phyloP scores from a whole-genome alignment of 2,329 filamentous ascomycete genomes.

The Colletotrichum zoysiae region DNA sequence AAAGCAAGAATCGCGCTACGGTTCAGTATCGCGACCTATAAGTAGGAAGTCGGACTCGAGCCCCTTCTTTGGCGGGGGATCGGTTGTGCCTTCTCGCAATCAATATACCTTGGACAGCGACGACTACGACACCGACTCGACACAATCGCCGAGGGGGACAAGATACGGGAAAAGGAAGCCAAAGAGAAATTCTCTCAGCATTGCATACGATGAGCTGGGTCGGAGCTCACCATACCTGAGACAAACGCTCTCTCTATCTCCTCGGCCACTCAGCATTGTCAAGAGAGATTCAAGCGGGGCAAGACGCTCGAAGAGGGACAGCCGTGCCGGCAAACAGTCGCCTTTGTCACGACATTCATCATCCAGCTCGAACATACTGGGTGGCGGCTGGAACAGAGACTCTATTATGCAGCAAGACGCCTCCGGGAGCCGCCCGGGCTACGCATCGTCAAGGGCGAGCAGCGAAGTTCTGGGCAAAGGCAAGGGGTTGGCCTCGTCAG shows the following conservation, averaged over 20 bases:
- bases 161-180: slow-evolving; percentile 39
- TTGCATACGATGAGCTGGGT: slow-evolving; percentile 39
- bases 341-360: slow-evolving; percentile 31
- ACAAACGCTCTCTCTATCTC: slow-evolving; percentile 29
- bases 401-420: slow-evolving; percentile 26
- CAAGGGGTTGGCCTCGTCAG: slow-evolving; percentile 29
- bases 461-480: slow-evolving; percentile 39
- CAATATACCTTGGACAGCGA: slow-evolving; percentile 37
- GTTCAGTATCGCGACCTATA: slow-evolving; percentile 38
- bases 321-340: slow-evolving; percentile 33
- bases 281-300: slow-evolving; percentile 37
- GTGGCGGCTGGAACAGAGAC: slow-evolving; percentile 35
- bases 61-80: slow-evolving; percentile 41
- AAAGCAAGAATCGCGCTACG: slow-evolving; percentile 22
- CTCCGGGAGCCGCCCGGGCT: slow-evolving; percentile 19
- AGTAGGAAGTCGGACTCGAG: slow-evolving; percentile 42
- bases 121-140: slow-evolving; percentile 33
- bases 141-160: slow-evolving; percentile 22
- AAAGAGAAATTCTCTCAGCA: slow-evolving; percentile 35
- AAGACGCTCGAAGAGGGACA: slow-evolving; percentile 23
- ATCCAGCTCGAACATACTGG: slow-evolving; percentile 34
- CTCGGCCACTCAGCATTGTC: slow-evolving; percentile 39
- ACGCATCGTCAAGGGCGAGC: slow-evolving; percentile 33
- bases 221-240: slow-evolving; percentile 35
- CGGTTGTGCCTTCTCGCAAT: slow-evolving; percentile 38